Conservation (phyloP, 208 protist species). For the Phytomonas francai region DNA sequence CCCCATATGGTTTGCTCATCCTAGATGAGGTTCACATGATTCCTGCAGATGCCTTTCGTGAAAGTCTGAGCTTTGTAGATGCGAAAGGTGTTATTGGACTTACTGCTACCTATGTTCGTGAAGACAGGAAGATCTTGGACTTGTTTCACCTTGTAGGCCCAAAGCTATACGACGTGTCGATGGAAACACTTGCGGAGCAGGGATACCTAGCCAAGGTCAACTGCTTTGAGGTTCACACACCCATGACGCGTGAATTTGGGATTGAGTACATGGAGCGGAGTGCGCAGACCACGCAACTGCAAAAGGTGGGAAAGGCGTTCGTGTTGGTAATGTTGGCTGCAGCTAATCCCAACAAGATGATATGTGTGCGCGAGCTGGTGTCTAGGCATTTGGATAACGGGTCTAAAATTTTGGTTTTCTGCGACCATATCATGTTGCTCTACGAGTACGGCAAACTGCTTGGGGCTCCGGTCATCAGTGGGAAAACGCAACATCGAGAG, state of each 20-base stretch:
- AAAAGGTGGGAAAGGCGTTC: slow-evolving; percentile 15
- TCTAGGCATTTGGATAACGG: slow-evolving; percentile 82
- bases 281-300: slow-evolving; percentile 6
- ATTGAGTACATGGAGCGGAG: slow-evolving; percentile 79
- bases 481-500: slow-evolving; percentile 89
- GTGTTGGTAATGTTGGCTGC: slow-evolving; percentile 73
- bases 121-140: slow-evolving; percentile 98
- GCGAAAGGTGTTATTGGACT: slow-evolving; percentile 98
- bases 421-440: slow-evolving; percentile 96
- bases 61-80: slow-evolving; percentile 86
- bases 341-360: slow-evolving; percentile 87
- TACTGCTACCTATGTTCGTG: slow-evolving; percentile 93
- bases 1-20: slow-evolving; percentile 72
- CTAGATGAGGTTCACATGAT: slow-evolving; percentile 97
- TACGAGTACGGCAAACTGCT: slow-evolving; percentile 91
- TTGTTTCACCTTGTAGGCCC: slow-evolving; percentile 98
- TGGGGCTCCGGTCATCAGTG: slow-evolving; percentile 89
- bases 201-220: slow-evolving; percentile 97
- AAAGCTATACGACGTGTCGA: slow-evolving; percentile 99
- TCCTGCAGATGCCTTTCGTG: slow-evolving; percentile 94
- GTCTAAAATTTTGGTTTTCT: slow-evolving; percentile 99
- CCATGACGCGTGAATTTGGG: slow-evolving; percentile 96
- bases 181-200: slow-evolving; percentile 93
- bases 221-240: slow-evolving; percentile 97
- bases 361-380: slow-evolving; percentile 90